Conservation (phyloP, 345 rosid genomes). For the Ailanthus altissimus region DNA sequence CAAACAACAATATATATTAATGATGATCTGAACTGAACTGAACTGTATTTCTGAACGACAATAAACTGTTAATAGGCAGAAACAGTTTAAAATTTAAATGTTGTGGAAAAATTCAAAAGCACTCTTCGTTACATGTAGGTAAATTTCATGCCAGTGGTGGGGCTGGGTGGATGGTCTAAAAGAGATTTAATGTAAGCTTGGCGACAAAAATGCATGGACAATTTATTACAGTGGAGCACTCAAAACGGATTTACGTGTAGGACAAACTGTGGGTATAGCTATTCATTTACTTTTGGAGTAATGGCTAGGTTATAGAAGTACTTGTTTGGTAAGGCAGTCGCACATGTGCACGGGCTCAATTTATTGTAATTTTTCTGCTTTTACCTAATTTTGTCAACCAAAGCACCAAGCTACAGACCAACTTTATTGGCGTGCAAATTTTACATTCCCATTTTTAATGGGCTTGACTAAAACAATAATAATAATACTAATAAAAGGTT, state of each 20-base stretch:
- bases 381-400: not conserved
- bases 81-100: no score
- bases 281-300: not conserved
- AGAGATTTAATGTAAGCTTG: not conserved
- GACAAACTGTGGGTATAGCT: not conserved
- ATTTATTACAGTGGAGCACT: not conserved
- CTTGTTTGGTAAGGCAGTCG: not conserved
- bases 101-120: no score
- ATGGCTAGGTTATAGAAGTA: not conserved
- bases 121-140: no score
- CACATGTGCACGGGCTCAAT: slow-evolving; percentile 3
- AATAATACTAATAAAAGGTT: no score
- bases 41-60: no score
- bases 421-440: slow-evolving; percentile 22
- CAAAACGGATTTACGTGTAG: not conserved
- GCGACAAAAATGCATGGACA: not conserved
- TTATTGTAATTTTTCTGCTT: not conserved
- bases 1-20: no score
- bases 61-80: no score
- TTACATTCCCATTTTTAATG: not conserved
- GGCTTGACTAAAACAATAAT: no score
- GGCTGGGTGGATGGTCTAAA: not conserved
- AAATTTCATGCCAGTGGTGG: not conserved
- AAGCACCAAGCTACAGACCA: not conserved
- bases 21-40: no score